phyloP scores from a whole-genome alignment of 1,284 basidiomycete species.

The Schizophyllum commune region DNA sequence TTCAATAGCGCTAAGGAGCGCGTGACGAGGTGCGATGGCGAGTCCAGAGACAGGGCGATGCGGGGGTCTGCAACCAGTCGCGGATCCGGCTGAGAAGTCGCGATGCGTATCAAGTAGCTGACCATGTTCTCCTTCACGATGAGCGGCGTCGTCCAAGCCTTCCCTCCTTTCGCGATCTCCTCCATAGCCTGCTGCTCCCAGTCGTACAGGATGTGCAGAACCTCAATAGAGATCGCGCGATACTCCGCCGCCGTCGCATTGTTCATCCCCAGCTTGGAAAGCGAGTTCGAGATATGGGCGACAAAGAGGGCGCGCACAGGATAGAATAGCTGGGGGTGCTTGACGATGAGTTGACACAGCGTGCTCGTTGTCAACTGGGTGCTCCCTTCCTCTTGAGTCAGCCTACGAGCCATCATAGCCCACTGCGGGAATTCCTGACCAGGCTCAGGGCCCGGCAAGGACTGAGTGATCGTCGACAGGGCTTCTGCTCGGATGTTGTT shows the following conservation, averaged over 20 bases:
- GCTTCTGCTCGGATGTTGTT: conserved; percentile 77
- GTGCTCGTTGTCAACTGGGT: conserved; percentile 66
- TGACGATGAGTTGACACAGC: conserved; percentile 90
- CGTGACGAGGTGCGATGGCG: conserved; percentile 59
- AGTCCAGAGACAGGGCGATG: conserved; percentile 51
- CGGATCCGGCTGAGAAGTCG: conserved; percentile 29
- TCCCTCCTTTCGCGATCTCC: conserved; percentile 16
- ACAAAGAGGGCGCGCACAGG: conserved; percentile 91
- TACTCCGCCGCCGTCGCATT: conserved; percentile 74
- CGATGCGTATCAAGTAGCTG: conserved; percentile 88
- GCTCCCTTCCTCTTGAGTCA: conserved; percentile 88
- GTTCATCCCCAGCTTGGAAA: conserved; percentile 83
- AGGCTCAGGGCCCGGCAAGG: conserved; percentile 57
- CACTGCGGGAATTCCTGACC: conserved; percentile 73
- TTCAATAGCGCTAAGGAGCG: conserved; percentile 80
- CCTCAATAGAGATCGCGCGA: conserved; percentile 75
- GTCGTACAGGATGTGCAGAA: conserved; percentile 79
- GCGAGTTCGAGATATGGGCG: conserved; percentile 90
- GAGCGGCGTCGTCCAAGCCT: conserved; percentile 69
- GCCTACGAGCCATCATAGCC: conserved; percentile 84
- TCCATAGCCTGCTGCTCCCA: conserved; percentile 73
- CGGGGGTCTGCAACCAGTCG: background rate
- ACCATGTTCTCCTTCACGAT: conserved; percentile 85
- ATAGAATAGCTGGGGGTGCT: conserved; percentile 91
- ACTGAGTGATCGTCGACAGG: conserved; percentile 85